Evolutionary conservation across 2,329 filamentous ascomycete species (phyloP), one percentile per base, ranked within the genome.

Genomic region (Aaosphaeria arxii): DNA sequence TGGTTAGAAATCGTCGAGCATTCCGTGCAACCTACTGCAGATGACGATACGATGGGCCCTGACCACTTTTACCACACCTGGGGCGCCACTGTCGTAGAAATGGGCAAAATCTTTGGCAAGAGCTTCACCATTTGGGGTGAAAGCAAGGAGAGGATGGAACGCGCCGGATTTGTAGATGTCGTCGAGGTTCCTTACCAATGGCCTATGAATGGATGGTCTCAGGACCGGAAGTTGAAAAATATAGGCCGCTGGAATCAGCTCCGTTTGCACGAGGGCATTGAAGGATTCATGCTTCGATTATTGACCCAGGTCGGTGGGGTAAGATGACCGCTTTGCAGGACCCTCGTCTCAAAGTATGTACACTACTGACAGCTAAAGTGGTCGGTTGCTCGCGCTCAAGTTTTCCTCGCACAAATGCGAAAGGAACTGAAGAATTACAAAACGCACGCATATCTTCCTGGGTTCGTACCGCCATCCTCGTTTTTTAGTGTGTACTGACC

Each of bases 1-100:
- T 74, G 64, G 59, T 55, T 74, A 24, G 72, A 76, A 50, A 65
- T 74, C 30, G 68, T 72, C 7, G 75, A 77, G 50, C 64, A 74
- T 50, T 66, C 67, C 1, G 66, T 74, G 0, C 64, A 69, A 4
- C 67, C 70, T 0, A 62, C 57, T n/a, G 62, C 63, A 30, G 69
- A 74, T 36, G 74, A 77, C 45, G 70, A 60, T 7, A 71, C 62
- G n/a, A 58, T 73, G 54, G 57, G 57, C 0, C 57, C 61, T 1
- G 69, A 69, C 31, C 63, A 72, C 45, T 71, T 71, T 47, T 67
- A 62, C 51, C 54, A 64, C 43, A 54, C 54, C 1, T 72, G 69
- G 67, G 66, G 67, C 29, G 52, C 58, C 17, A 66, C 61, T 1
- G 63, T 69, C 1, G 50, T 69, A 5, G 61, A 67, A 5, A 60